Percentiles rank a stretch among this genome's conserved stretches.
These are phyloP conservation scores for Tremellales sp. DNA, from an alignment of 1,284 basidiomycete species.

Conservation along the genomic window DNA sequence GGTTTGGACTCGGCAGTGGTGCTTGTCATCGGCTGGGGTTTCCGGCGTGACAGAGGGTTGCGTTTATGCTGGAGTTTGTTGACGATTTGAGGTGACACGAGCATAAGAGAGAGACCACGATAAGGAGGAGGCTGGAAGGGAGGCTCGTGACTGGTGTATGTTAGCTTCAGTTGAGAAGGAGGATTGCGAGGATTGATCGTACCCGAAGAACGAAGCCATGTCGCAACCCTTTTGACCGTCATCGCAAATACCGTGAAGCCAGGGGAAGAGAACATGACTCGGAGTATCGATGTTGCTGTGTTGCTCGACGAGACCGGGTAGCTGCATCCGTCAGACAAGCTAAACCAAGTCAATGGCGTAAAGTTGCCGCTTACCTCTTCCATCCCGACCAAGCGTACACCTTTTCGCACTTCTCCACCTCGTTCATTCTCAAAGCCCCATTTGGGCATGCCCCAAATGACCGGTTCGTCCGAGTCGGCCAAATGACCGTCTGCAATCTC, in stretches of 20 bases:
- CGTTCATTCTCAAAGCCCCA: conserved; percentile 44
- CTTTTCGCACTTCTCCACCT: conserved; percentile 33
- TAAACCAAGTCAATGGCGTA: too few species aligned
- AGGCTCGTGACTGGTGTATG: conserved; percentile 20
- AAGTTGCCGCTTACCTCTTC: conserved; percentile 29
- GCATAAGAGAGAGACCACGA: conserved; percentile 41
- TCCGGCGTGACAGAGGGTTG: background rate
- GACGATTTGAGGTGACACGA: conserved; percentile 38
- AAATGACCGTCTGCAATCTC: conserved; percentile 3
- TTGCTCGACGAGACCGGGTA: conserved; percentile 36
- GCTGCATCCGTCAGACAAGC: conserved; percentile 18
- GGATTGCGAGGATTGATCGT: too few species aligned
- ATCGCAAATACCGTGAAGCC: conserved; percentile 49
- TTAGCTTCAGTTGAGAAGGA: background rate
- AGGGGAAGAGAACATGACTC: conserved; percentile 46
- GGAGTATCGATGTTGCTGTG: conserved; percentile 45
- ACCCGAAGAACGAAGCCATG: conserved; percentile 48
- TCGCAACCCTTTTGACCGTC: conserved; percentile 41
- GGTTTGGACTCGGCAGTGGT: background rate
- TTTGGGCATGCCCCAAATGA: conserved; percentile 44
- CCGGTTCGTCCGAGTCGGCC: conserved; percentile 15
- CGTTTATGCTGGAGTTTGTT: conserved; percentile 2
- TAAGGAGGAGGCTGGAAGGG: conserved; percentile 46
- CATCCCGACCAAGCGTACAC: conserved; percentile 41
- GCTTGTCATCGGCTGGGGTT: conserved; percentile 2